These are phyloP conservation scores for Plectosphaerella sp. DNA, from an alignment of 2,329 filamentous ascomycete species.

Conservation along the genomic window DNA sequence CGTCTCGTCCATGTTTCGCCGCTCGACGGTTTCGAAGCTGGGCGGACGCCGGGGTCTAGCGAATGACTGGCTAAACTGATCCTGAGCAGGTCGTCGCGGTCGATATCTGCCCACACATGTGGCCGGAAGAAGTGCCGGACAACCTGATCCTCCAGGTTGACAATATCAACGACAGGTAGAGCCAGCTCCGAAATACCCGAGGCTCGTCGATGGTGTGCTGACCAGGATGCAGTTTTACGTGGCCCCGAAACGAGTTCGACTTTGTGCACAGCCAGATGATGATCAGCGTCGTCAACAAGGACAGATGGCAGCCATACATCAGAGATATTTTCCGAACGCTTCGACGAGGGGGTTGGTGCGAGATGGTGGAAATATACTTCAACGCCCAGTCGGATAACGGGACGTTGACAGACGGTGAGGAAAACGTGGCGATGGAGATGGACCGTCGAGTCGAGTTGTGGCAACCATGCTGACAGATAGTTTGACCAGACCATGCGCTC, in stretches of 20 bases:
- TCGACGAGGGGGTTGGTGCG: conserved; percentile 76
- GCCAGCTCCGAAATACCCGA: conserved; percentile 12
- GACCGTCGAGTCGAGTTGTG: neutral
- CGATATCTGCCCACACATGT: conserved; percentile 68
- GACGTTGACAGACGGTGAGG: conserved; percentile 59
- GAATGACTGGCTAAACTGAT: conserved; percentile 7
- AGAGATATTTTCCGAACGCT: conserved; percentile 69
- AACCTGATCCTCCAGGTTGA: conserved; percentile 71
- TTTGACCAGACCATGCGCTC: conserved; percentile 53
- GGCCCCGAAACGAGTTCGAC: conserved; percentile 69
- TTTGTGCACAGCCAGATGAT: conserved; percentile 76
- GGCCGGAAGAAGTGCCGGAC: conserved; percentile 56
- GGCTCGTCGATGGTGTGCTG: conserved; percentile 27
- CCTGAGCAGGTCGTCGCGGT: conserved; percentile 60
- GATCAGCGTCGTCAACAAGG: conserved; percentile 64
- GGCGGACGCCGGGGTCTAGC: no score
- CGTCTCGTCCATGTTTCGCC: neutral
- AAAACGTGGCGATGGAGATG: no score
- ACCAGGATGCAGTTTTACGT: conserved; percentile 50
- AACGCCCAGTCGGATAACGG: conserved; percentile 85
- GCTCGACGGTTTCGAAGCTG: no score
- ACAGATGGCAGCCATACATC: conserved; percentile 72
- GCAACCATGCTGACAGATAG: neutral
- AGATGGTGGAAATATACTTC: conserved; percentile 84
- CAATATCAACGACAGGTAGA: conserved; percentile 62